A percentile compares a stretch with the other conserved stretches of the same genome.
Evolutionary conservation across 129 eudicot species (phyloP).

Genomic region (Lonicera japonica): DNA sequence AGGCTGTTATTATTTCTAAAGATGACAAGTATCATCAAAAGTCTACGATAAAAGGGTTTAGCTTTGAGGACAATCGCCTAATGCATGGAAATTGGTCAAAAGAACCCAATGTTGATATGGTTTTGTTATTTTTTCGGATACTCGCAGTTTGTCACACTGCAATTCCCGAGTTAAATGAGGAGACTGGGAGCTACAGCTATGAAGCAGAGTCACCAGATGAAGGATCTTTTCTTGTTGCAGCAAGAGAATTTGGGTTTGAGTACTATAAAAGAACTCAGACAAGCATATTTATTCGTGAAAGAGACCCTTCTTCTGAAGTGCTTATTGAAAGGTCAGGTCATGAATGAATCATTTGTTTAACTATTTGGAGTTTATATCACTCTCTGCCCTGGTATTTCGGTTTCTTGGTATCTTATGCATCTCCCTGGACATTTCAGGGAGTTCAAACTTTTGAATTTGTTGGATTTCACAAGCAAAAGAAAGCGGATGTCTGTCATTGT

Average conservation of each 20-base stretch:
- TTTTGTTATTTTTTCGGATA: conserved; percentile 40
- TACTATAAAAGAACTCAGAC: conserved; percentile 53
- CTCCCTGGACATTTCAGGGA: conserved; percentile 30
- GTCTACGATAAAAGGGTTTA: conserved; percentile 39
- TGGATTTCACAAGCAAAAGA: conserved; percentile 68
- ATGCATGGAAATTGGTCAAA: conserved; percentile 44
- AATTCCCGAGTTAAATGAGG: conserved; percentile 51
- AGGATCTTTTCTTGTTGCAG: conserved; percentile 63
- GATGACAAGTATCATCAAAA: conserved; percentile 18
- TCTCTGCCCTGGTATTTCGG: not conserved
- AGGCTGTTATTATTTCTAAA: conserved; percentile 28
- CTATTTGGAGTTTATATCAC: not conserved
- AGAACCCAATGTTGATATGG: conserved; percentile 38
- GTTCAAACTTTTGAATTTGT: conserved; percentile 50
- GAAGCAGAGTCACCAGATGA: conserved; percentile 77
- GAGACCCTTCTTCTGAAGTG: conserved; percentile 31
- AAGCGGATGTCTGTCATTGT: conserved; percentile 68
- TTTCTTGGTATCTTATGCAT: not conserved
- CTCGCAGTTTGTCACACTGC: conserved; percentile 63
- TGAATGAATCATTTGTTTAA: not conserved
- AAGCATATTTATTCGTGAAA: conserved; percentile 50
- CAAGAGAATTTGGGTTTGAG: conserved; percentile 64
- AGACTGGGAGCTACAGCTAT: conserved; percentile 36
- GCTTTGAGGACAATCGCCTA: conserved; percentile 53
- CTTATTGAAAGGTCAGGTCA: conserved; percentile 45